These are phyloP conservation scores for Coniochaeta sp. DNA, from an alignment of 2,329 filamentous ascomycete genomes.

Conservation along the genomic window DNA sequence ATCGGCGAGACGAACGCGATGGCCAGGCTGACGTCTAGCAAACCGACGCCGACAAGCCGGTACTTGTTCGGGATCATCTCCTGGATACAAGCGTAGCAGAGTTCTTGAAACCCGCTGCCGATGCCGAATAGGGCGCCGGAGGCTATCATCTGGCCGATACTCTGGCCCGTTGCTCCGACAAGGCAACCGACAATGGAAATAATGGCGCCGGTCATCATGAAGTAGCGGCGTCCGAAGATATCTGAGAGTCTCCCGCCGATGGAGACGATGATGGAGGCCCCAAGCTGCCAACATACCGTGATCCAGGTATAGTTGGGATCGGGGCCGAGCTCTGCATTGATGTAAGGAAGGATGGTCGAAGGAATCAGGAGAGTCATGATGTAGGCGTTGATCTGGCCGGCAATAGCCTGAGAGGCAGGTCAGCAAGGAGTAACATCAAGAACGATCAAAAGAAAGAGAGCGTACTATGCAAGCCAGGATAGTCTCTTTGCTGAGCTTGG, in stretches of 20 bases:
- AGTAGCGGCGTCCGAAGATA: slow-evolving; percentile 40
- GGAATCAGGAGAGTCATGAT: slow-evolving; percentile 26
- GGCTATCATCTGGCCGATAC: slow-evolving; percentile 31
- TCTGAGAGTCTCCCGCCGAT: slow-evolving; percentile 26
- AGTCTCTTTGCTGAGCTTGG: neutral
- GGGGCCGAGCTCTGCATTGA: slow-evolving; percentile 25
- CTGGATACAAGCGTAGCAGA: slow-evolving; percentile 17
- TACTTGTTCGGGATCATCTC: neutral
- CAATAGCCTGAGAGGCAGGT: neutral
- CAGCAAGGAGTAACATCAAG: neutral
- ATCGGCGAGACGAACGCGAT: slow-evolving; percentile 22
- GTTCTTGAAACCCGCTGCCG: slow-evolving; percentile 30
- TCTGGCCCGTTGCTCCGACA: slow-evolving; percentile 28
- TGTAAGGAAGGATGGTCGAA: slow-evolving; percentile 23
- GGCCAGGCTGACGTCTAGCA: slow-evolving; percentile 18
- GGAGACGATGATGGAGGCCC: slow-evolving; percentile 24
- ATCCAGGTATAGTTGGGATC: slow-evolving; percentile 27
- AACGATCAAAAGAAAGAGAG: neutral
- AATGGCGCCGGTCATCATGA: slow-evolving; percentile 29
- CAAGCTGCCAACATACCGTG: slow-evolving; percentile 22
- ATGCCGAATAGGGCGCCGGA: slow-evolving; percentile 30
- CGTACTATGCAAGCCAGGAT: neutral
- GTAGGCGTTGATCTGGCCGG: slow-evolving; percentile 20
- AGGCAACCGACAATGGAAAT: slow-evolving; percentile 41
- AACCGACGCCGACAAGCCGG: slow-evolving; percentile 27